Evolutionary conservation across 2,329 filamentous ascomycete species (phyloP).

Genomic region (Aspergillus awamori): DNA sequence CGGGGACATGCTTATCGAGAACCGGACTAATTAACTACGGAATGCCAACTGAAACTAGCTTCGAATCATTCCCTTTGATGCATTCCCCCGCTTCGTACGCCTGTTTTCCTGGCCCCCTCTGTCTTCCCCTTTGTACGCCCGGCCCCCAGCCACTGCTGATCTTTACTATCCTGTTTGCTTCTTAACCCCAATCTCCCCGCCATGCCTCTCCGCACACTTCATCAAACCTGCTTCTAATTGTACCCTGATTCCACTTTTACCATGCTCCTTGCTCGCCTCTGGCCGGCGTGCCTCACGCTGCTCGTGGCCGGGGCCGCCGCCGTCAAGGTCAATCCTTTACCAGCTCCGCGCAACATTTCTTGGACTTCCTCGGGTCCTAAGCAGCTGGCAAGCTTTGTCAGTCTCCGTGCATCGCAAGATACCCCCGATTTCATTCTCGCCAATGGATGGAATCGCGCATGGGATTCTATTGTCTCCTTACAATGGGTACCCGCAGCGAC

Average conservation of each 20-base stretch:
- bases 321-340: constrained; percentile 58
- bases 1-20: too few species aligned
- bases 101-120: too few species aligned
- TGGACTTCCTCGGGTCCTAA: constrained; percentile 58
- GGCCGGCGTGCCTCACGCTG: constrained; percentile 36
- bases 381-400: constrained; percentile 42
- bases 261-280: constrained; percentile 34
- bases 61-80: too few species aligned
- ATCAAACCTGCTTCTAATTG: too few species aligned
- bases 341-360: constrained; percentile 56
- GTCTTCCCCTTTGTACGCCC: too few species aligned
- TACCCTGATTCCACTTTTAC: background rate
- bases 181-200: too few species aligned
- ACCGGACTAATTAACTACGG: too few species aligned
- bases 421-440: constrained; percentile 39
- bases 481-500: constrained; percentile 58
- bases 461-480: constrained; percentile 51
- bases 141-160: too few species aligned
- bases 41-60: too few species aligned
- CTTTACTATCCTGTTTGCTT: too few species aligned
- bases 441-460: constrained; percentile 57
- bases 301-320: constrained; percentile 40
- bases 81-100: too few species aligned
- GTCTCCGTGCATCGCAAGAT: constrained; percentile 41
- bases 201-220: too few species aligned